phyloP scores from a whole-genome alignment of 1,284 basidiomycete species.

The Naganishia sp. region DNA sequence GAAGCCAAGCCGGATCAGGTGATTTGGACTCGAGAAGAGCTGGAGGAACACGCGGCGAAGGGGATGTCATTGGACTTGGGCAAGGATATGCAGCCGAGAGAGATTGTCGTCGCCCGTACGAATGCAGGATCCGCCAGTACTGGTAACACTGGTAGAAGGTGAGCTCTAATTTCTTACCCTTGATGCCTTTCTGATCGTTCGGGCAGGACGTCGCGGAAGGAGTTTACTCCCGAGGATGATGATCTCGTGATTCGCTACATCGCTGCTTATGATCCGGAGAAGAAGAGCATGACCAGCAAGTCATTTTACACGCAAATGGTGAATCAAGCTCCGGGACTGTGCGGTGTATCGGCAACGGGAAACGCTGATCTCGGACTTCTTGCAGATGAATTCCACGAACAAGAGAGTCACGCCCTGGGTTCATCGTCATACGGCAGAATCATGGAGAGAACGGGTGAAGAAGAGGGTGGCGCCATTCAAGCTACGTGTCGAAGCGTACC shows the following conservation, averaged over 20 bases:
- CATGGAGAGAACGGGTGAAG: slow-evolving; percentile 30
- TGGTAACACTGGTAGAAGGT: background rate
- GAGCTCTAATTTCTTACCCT: background rate
- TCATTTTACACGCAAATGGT: slow-evolving; percentile 27
- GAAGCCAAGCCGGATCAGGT: slow-evolving; percentile 26
- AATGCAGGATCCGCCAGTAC: slow-evolving; percentile 21
- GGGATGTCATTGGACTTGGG: slow-evolving; percentile 9
- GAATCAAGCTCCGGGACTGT: background rate
- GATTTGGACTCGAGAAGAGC: slow-evolving; percentile 17
- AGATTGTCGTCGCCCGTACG: slow-evolving; percentile 20
- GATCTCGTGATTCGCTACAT: slow-evolving; percentile 21
- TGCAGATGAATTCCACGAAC: slow-evolving; percentile 17
- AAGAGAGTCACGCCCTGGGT: slow-evolving; percentile 9
- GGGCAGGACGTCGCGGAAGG: slow-evolving; percentile 17
- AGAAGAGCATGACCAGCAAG: slow-evolving; percentile 21
- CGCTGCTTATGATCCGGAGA: slow-evolving; percentile 15
- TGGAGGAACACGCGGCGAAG: slow-evolving; percentile 1
- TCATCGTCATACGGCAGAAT: slow-evolving; percentile 25
- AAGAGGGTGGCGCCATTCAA: slow-evolving; percentile 13
- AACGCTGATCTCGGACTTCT: background rate
- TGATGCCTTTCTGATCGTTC: background rate
- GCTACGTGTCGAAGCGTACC: slow-evolving; percentile 14
- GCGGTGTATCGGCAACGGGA: no score
- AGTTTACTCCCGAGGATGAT: slow-evolving; percentile 27
- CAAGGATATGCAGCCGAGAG: slow-evolving; percentile 12